Conservation (phyloP, 2,329 filamentous ascomycete genomes). For the Colletotrichum zoysiae region DNA sequence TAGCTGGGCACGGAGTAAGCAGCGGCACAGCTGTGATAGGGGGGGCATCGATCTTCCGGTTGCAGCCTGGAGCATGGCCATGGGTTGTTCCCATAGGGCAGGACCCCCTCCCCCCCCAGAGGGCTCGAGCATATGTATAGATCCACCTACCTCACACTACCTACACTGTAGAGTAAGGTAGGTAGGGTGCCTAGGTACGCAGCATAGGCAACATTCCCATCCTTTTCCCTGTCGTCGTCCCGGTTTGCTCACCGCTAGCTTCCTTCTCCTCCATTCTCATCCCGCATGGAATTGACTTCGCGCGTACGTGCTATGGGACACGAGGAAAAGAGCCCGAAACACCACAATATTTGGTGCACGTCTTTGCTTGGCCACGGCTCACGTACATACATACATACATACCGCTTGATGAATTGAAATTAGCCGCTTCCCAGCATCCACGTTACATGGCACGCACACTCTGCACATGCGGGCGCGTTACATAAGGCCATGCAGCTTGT, state of each 20-base stretch:
- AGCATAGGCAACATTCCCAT: slow-evolving; percentile 13
- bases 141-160: too few relatives aligned
- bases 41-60: slow-evolving; percentile 6
- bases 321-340: neutral
- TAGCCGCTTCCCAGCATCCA: slow-evolving; percentile 28
- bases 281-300: neutral
- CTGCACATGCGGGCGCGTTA: slow-evolving; percentile 12
- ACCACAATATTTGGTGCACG: slow-evolving; percentile 5
- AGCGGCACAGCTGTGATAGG: slow-evolving; percentile 32
- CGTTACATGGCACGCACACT: neutral
- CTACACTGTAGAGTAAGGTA: too few relatives aligned
- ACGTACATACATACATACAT: too few relatives aligned
- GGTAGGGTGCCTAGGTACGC: too few relatives aligned
- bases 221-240: slow-evolving; percentile 4
- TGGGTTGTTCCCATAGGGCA: neutral
- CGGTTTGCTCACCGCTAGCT: slow-evolving; percentile 29
- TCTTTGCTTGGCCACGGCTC: slow-evolving; percentile 18
- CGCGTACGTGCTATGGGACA: too few relatives aligned
- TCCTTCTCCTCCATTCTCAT: neutral
- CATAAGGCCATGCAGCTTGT: slow-evolving; percentile 32
- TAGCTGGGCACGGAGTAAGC: slow-evolving; percentile 11
- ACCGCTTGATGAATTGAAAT: slow-evolving; percentile 28
- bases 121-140: slow-evolving; percentile 5
- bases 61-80: slow-evolving; percentile 22
- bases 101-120: neutral